A percentile compares a stretch with the other conserved stretches of the same genome.
These are phyloP conservation scores for Diaporthe eres DNA, from an alignment of 2,329 filamentous ascomycete genomes.

Conservation along the genomic window DNA sequence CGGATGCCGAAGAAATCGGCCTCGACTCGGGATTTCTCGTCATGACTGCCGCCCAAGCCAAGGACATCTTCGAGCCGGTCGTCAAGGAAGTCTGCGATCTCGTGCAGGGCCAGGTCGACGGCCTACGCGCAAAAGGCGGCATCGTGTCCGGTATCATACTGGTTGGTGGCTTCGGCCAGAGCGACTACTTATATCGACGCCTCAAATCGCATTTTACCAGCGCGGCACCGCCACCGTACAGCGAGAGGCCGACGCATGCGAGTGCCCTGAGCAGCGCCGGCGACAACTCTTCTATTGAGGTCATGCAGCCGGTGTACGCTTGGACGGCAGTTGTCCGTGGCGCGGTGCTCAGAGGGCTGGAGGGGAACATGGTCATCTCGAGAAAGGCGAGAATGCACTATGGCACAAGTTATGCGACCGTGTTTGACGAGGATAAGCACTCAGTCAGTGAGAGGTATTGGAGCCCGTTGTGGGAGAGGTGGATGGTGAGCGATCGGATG, in stretches of 20 bases:
- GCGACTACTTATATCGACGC: constrained; percentile 80
- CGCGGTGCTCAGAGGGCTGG: constrained; percentile 80
- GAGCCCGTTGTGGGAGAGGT: constrained; percentile 84
- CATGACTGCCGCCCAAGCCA: constrained; percentile 78
- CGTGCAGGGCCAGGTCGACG: constrained; percentile 76
- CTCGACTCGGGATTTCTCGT: constrained; percentile 83
- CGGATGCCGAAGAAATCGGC: constrained; percentile 81
- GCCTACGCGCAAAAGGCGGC: constrained; percentile 72
- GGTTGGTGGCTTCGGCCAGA: constrained; percentile 86
- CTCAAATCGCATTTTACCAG: constrained; percentile 78
- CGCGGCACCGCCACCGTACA: constrained; percentile 73
- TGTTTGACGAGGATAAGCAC: constrained; percentile 83
- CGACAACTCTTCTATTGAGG: constrained; percentile 75
- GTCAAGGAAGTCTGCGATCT: constrained; percentile 78
- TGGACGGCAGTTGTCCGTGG: constrained; percentile 87
- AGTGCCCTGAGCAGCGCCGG: constrained; percentile 58
- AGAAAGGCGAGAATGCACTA: constrained; percentile 83
- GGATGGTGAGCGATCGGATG: constrained; percentile 88
- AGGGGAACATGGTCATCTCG: constrained; percentile 84
- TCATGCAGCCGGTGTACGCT: constrained; percentile 86
- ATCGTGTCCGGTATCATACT: constrained; percentile 82
- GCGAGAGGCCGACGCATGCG: constrained; percentile 78
- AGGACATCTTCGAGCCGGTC: constrained; percentile 82
- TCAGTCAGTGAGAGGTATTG: constrained; percentile 81
- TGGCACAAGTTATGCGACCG: constrained; percentile 84